Percentiles rank a stretch among this genome's conserved stretches.
phyloP scores from a whole-genome alignment of 805 yeast species.

The Wickerhamomyces silvicola region DNA sequence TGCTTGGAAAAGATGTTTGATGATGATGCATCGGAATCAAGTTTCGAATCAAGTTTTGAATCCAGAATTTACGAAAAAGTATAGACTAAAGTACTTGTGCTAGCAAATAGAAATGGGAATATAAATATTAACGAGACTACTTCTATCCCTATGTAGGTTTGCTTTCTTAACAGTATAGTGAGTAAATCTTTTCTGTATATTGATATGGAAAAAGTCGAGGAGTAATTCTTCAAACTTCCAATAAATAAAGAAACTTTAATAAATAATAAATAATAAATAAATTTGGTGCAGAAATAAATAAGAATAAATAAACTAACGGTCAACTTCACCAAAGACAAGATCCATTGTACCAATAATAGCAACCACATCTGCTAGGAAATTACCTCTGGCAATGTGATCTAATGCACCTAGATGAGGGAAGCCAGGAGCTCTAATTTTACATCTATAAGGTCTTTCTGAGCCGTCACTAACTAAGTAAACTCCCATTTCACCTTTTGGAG shows the following conservation, averaged over 20 bases:
- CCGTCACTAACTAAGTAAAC: slow-evolving; percentile 87
- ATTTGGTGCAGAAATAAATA: slow-evolving; percentile 1
- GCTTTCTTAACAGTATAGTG: no score
- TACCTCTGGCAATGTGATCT: slow-evolving; percentile 81
- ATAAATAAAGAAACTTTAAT: slow-evolving; percentile 9
- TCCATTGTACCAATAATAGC: slow-evolving; percentile 95
- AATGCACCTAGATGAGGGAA: slow-evolving; percentile 87
- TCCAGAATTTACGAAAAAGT: neutral
- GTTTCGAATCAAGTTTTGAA: slow-evolving; percentile 9
- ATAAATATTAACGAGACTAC: no score
- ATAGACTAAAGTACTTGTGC: neutral
- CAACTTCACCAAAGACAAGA: slow-evolving; percentile 91
- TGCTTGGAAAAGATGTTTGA: slow-evolving; percentile 40
- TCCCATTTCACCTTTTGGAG: slow-evolving; percentile 95
- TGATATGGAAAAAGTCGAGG: no score
- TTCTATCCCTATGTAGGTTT: no score
- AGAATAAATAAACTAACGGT: slow-evolving; percentile 44
- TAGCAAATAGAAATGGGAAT: neutral
- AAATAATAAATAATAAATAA: slow-evolving; percentile 6
- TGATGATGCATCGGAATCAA: slow-evolving; percentile 13
- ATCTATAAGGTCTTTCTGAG: slow-evolving; percentile 82
- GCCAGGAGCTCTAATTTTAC: slow-evolving; percentile 93
- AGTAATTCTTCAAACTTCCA: no score
- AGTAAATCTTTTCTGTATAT: no score
- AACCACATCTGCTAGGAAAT: slow-evolving; percentile 85